Percentiles rank a stretch among this genome's conserved stretches.
Conservation (phyloP, 306 rosid genomes). For the Rosa lucieae region DNA sequence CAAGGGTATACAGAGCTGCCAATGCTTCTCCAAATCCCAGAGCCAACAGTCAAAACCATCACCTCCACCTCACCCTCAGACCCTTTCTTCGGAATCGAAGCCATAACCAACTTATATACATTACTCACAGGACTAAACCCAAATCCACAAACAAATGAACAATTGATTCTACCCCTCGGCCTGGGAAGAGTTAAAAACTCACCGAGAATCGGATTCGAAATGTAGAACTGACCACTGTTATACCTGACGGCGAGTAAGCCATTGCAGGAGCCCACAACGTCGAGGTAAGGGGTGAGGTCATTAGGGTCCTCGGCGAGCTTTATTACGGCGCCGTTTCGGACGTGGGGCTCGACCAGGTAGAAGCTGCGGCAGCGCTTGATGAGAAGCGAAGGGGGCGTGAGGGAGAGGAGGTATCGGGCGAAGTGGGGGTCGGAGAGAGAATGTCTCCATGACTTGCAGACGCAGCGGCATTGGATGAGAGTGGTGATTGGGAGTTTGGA, state of each 20-base stretch:
- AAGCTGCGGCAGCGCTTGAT: constrained; percentile 1
- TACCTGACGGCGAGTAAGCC: neutral
- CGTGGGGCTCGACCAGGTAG: neutral
- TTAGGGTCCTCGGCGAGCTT: neutral
- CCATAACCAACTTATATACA: neutral
- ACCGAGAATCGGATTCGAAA: neutral
- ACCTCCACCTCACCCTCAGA: neutral
- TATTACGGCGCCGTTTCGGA: neutral
- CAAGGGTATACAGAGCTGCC: neutral
- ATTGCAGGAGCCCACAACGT: neutral
- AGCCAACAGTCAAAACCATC: neutral
- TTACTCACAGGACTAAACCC: neutral
- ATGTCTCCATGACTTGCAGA: constrained; percentile 11
- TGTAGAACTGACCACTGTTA: neutral
- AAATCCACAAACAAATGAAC: neutral
- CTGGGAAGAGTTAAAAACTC: neutral
- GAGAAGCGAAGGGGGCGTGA: neutral
- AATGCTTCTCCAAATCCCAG: neutral
- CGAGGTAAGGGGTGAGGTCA: neutral
- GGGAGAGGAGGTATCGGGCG: neutral
- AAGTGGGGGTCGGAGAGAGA: neutral
- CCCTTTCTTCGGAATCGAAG: neutral
- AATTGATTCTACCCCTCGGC: neutral
- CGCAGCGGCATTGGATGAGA: constrained; percentile 11
- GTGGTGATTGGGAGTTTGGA: constrained; percentile 3